Evolutionary conservation across 805 yeast species (phyloP).

Genomic region (Suhomyces pyralidae): DNA sequence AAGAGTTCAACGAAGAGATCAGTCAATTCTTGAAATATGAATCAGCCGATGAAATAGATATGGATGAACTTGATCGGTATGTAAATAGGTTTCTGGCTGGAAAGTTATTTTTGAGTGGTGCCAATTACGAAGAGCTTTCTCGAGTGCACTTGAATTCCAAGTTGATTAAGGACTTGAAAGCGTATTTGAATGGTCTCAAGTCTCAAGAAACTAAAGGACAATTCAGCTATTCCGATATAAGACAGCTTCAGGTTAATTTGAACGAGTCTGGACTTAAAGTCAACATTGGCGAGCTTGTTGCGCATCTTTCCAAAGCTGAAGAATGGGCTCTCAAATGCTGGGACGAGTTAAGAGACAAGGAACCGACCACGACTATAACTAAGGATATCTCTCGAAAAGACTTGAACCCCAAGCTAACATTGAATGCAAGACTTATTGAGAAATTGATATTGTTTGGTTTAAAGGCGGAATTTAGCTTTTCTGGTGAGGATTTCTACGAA

Average conservation of each 20-base stretch:
- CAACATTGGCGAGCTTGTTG: slow-evolving; percentile 12
- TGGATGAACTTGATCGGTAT: slow-evolving; percentile 25
- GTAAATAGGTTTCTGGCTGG: slow-evolving; percentile 22
- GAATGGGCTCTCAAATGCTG: slow-evolving; percentile 20
- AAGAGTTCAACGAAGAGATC: slow-evolving; percentile 18
- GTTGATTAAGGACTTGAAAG: slow-evolving; percentile 13
- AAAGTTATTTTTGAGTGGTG: slow-evolving; percentile 19
- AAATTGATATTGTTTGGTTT: slow-evolving; percentile 16
- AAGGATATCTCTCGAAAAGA: slow-evolving; percentile 14
- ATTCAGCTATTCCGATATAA: slow-evolving; percentile 20
- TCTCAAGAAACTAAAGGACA: background rate
- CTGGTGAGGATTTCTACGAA: slow-evolving; percentile 26
- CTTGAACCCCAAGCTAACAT: slow-evolving; percentile 16
- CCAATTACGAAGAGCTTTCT: slow-evolving; percentile 27
- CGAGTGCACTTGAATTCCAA: slow-evolving; percentile 21
- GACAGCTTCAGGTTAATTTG: slow-evolving; percentile 21
- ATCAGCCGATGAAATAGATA: slow-evolving; percentile 15
- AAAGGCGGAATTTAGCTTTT: slow-evolving; percentile 24
- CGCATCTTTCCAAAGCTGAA: slow-evolving; percentile 17
- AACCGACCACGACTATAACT: slow-evolving; percentile 17
- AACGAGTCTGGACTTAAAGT: slow-evolving; percentile 19
- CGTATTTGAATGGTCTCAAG: background rate
- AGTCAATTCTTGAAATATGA: slow-evolving; percentile 16
- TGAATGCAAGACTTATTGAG: slow-evolving; percentile 18
- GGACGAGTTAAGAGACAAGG: slow-evolving; percentile 12